phyloP scores from a whole-genome alignment of 768 basidiomycete genomes.

The Termitomyces sp. region DNA sequence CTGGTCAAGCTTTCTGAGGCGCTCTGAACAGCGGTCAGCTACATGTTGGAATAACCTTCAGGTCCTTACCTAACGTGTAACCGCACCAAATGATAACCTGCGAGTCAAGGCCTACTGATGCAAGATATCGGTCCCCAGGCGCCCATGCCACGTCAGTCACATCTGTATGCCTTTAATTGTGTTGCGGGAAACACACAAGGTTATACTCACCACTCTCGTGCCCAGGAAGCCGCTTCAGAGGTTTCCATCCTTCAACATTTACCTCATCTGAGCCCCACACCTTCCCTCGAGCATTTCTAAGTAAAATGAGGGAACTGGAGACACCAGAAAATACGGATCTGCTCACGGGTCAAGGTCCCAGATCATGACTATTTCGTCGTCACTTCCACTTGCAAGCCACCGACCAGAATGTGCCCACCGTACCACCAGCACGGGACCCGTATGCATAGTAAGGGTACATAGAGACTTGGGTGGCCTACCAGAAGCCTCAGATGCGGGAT shows the following conservation, averaged over 20 bases:
- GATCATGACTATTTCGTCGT: conserved; percentile 93
- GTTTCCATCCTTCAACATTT: conserved; percentile 97
- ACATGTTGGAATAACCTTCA: neutral
- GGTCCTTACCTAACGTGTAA: conserved; percentile 70
- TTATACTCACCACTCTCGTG: conserved; percentile 82
- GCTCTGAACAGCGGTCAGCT: conserved; percentile 48
- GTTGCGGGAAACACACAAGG: neutral
- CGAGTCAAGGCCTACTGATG: conserved; percentile 92
- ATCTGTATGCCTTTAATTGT: conserved; percentile 45
- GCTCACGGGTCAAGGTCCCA: conserved; percentile 97
- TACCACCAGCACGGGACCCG: conserved; percentile 87
- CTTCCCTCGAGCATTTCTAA: conserved; percentile 74
- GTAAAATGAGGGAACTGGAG: conserved; percentile 1
- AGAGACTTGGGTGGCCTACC: conserved; percentile 80
- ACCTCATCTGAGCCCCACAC: conserved; percentile 95
- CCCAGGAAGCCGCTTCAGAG: conserved; percentile 84
- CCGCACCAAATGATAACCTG: conserved; percentile 94
- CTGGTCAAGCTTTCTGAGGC: conserved; percentile 75
- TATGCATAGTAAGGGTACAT: conserved; percentile 91
- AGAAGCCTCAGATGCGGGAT: conserved; percentile 59
- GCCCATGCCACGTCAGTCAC: conserved; percentile 96
- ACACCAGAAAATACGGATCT: neutral
- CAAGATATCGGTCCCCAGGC: conserved; percentile 86
- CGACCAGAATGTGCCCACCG: conserved; percentile 93
- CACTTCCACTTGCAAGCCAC: conserved; percentile 94